A percentile compares a stretch with the other conserved stretches of the same genome.
phyloP scores from a whole-genome alignment of 106 monocot genomes.

The Dioscorea dumetorum region DNA sequence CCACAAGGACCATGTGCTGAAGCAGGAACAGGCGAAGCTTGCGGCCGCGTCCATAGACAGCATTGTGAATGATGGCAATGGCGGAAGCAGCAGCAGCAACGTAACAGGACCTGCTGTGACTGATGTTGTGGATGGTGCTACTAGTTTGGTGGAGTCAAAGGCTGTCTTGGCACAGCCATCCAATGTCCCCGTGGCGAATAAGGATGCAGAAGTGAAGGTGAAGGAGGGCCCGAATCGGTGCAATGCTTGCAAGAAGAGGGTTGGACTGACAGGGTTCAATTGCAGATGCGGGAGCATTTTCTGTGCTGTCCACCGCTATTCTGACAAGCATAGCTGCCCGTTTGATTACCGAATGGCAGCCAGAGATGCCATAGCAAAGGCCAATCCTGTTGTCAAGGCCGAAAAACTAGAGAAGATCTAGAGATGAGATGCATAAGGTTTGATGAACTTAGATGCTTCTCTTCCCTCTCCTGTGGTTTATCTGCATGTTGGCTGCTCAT shows the following conservation, averaged over 20 bases:
- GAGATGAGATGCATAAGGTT: neutral
- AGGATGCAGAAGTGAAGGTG: constrained; percentile 9
- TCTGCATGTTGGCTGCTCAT: constrained; percentile 10
- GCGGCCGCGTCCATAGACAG: constrained; percentile 35
- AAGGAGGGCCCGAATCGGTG: constrained; percentile 35
- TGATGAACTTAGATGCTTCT: neutral
- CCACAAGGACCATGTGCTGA: constrained; percentile 42
- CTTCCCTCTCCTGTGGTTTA: neutral
- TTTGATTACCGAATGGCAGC: constrained; percentile 24
- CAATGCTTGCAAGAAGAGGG: constrained; percentile 27
- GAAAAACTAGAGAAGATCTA: constrained; percentile 40
- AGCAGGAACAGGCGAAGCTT: constrained; percentile 25
- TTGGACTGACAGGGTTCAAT: constrained; percentile 26
- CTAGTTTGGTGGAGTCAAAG: constrained; percentile 21
- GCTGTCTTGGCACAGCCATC: constrained; percentile 6
- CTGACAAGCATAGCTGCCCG: constrained; percentile 31
- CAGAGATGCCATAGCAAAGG: constrained; percentile 27
- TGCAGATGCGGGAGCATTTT: constrained; percentile 30
- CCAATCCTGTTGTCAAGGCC: constrained; percentile 34
- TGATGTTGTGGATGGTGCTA: neutral
- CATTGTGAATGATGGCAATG: constrained; percentile 13
- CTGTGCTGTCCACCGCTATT: constrained; percentile 31
- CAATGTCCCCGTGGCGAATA: neutral
- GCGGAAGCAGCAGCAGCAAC: constrained; percentile 11
- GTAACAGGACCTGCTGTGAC: constrained; percentile 5